Conservation (phyloP, 2,329 filamentous ascomycete species). For the Cladophialophora carrionii region DNA sequence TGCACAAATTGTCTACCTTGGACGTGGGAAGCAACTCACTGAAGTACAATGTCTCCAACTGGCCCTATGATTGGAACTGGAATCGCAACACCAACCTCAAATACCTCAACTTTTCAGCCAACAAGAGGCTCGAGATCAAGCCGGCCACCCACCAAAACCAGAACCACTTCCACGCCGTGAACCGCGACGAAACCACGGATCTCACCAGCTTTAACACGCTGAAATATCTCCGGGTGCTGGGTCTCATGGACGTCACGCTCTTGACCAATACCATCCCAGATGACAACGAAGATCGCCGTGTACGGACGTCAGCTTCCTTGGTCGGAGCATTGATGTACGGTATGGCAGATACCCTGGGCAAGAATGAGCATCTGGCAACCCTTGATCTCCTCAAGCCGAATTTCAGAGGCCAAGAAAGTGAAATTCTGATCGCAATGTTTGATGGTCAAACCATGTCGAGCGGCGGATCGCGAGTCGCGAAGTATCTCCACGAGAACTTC, state of each 20-base stretch:
- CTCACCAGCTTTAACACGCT: constrained; percentile 90
- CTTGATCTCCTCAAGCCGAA: constrained; percentile 93
- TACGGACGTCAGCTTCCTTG: constrained; percentile 92
- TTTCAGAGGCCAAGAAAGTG: constrained; percentile 85
- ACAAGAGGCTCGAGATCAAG: constrained; percentile 92
- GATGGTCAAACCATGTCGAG: constrained; percentile 88
- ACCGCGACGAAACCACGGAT: constrained; percentile 59
- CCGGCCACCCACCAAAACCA: constrained; percentile 49
- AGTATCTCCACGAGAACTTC: constrained; percentile 96
- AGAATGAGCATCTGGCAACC: constrained; percentile 91
- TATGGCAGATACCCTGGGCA: constrained; percentile 94
- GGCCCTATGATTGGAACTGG: constrained; percentile 99
- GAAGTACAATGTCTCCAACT: constrained; percentile 99
- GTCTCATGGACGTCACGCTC: constrained; percentile 96
- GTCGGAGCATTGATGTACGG: constrained; percentile 91
- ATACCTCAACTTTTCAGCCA: constrained; percentile 94
- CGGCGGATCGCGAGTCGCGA: constrained; percentile 92
- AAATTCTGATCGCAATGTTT: constrained; percentile 91
- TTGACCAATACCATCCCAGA: constrained; percentile 92
- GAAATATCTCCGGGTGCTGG: constrained; percentile 80
- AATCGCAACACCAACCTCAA: constrained; percentile 95
- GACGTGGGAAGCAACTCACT: constrained; percentile 94
- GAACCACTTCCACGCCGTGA: constrained; percentile 59
- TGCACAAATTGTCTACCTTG: constrained; percentile 85
- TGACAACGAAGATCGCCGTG: constrained; percentile 90